Evolutionary conservation across 805 yeast genomes (phyloP), one percentile per base, ranked within the genome.

Genomic region (Yarrowia sp.): DNA sequence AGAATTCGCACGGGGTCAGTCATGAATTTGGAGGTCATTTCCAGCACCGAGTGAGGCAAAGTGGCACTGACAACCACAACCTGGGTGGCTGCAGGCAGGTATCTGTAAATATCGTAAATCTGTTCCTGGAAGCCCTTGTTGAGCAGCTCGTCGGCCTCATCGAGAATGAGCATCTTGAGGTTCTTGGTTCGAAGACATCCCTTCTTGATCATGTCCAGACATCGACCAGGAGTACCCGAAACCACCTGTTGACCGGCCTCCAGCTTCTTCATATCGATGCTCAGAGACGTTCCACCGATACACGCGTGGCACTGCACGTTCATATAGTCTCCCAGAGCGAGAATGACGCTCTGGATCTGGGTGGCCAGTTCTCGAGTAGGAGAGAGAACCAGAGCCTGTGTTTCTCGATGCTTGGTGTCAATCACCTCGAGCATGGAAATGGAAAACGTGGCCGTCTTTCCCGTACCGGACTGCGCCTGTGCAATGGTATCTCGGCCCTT

Each of bases 201-300:
- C 79, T 98, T 87, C 81, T 91, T 90, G 77, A 95, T 93, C 94
- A 95, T 92, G 80, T 95, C 98, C 76, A 83, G 86, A 72, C 95
- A 98, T 83, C 99, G 88, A 77, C 99, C 99, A 74, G 99, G 99
- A 69, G 99, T 95, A 78, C 98, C 99, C 75, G 92, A 94, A 69
- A 95, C 96, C 69, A 94, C 85, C 82, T 94, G 98, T 72, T 90
- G 96, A 73, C 96, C 97, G 71, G 86, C 86, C 75, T 85, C 84
- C 78, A 95, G 86, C 72, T 90, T 92, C 79, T 88, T 90, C 72
- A 90, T 84, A 82, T 95, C 99, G 72, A 92, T n/a, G n/a, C n/a
- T n/a, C 95, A 70, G 87, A 87, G 78, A 86, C 70, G 96, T 94
- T 79, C 99, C 99, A 80, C 99, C 99, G 76, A 95, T 91, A 81